A percentile compares a stretch with the other conserved stretches of the same genome.
Evolutionary conservation across 2,329 filamentous ascomycete species (phyloP).

Genomic region (Colletotrichum gloeosporioides): DNA sequence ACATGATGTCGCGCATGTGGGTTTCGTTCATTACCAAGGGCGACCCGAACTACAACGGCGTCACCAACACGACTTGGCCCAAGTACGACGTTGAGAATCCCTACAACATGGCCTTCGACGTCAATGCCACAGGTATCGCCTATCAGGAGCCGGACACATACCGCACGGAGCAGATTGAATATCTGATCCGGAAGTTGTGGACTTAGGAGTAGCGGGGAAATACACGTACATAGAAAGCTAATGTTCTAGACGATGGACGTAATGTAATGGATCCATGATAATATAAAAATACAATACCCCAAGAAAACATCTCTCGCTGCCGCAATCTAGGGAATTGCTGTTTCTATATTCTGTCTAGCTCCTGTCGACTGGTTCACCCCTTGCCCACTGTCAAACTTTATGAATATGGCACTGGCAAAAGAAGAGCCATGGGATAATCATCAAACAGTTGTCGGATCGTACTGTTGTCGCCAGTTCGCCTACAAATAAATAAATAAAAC

Average conservation of each 20-base stretch:
- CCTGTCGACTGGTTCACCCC: neutral
- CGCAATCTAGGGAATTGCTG: neutral
- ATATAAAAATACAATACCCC: neutral
- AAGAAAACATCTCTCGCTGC: neutral
- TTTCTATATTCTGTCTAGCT: neutral
- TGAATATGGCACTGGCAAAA: neutral
- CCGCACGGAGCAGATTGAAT: conserved; percentile 45
- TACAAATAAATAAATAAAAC: neutral
- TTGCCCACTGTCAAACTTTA: neutral
- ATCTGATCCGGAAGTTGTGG: conserved; percentile 32
- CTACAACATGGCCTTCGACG: conserved; percentile 54
- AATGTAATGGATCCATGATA: neutral
- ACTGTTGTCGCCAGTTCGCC: neutral
- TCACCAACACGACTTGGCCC: conserved; percentile 40
- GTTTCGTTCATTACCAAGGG: conserved; percentile 51
- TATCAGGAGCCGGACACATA: conserved; percentile 52
- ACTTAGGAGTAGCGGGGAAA: neutral
- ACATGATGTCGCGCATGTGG: conserved; percentile 58
- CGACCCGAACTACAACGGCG: conserved; percentile 43
- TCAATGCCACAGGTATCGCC: conserved; percentile 45
- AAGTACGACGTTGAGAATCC: conserved; percentile 44
- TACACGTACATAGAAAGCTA: neutral
- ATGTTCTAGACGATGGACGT: neutral
- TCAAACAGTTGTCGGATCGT: neutral
- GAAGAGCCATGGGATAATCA: neutral